phyloP scores from a whole-genome alignment of 2,329 filamentous ascomycete genomes.

The Colletotrichum simmondsii region DNA sequence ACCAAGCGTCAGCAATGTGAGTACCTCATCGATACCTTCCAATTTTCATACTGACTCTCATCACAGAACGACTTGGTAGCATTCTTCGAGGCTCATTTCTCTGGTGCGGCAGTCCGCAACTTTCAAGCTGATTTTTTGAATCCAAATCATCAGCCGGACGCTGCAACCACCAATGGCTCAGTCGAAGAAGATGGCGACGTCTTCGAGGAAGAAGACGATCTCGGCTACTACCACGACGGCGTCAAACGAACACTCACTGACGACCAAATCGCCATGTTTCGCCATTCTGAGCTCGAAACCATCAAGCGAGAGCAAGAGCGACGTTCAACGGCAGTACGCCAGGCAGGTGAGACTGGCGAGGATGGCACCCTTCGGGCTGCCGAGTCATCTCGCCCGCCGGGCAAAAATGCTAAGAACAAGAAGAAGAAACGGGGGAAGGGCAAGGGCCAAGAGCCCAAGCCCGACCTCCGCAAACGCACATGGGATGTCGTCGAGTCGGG shows the following conservation, averaged over 20 bases:
- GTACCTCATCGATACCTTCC: background rate
- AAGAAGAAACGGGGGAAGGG: constrained; percentile 52
- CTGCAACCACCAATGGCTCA: constrained; percentile 37
- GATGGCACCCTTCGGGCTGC: constrained; percentile 34
- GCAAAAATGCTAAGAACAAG: constrained; percentile 42
- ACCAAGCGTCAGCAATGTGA: constrained; percentile 29
- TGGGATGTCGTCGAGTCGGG: constrained; percentile 74
- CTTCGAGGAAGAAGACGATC: constrained; percentile 68
- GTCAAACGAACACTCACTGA: constrained; percentile 91
- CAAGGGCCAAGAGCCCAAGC: constrained; percentile 60
- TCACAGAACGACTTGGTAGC: constrained; percentile 66
- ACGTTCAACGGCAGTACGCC: background rate
- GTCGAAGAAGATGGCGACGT: constrained; percentile 42
- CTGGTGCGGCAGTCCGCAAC: constrained; percentile 52
- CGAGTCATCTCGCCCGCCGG: constrained; percentile 32
- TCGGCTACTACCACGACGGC: constrained; percentile 90
- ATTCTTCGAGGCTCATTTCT: constrained; percentile 73
- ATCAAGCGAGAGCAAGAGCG: constrained; percentile 58
- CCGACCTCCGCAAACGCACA: constrained; percentile 73
- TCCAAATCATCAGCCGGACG: constrained; percentile 39
- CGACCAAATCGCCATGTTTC: constrained; percentile 89
- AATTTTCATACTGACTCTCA: constrained; percentile 30
- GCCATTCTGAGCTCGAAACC: constrained; percentile 85
- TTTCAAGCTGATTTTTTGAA: constrained; percentile 59
- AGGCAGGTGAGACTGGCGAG: constrained; percentile 46